Evolutionary conservation across 2,329 filamentous ascomycete species (phyloP).

Genomic region (Aspergillus bombycis): DNA sequence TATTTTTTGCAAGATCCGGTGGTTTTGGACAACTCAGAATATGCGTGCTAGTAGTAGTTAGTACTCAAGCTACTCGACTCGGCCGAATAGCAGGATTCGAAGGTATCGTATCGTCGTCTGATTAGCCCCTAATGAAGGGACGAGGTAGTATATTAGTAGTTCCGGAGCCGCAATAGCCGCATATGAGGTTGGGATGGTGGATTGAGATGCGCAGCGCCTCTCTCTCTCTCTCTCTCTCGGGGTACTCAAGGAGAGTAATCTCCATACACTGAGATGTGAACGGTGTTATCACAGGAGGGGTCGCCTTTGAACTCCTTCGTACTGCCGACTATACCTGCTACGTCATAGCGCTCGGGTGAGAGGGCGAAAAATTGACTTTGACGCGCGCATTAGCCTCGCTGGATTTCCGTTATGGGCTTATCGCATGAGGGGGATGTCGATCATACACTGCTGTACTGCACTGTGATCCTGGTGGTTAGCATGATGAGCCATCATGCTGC

Average conservation of each 20-base stretch:
- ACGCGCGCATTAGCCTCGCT: neutral
- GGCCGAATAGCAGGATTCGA: neutral
- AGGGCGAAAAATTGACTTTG: neutral
- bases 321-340: neutral
- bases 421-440: constrained; percentile 1
- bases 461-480: neutral
- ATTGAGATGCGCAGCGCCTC: neutral
- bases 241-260: neutral
- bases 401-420: neutral
- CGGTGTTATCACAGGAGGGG: neutral
- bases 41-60: neutral
- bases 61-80: neutral
- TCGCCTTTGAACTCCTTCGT: neutral
- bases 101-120: neutral
- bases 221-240: neutral
- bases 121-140: neutral
- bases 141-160: neutral
- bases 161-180: neutral
- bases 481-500: neutral
- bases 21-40: neutral
- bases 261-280: neutral
- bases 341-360: neutral
- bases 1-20: neutral
- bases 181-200: neutral
- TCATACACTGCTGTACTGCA: neutral